Base-by-base conservation (phyloP, 176 grass and related monocot species). In the Phyllostachys edulis region DNA sequence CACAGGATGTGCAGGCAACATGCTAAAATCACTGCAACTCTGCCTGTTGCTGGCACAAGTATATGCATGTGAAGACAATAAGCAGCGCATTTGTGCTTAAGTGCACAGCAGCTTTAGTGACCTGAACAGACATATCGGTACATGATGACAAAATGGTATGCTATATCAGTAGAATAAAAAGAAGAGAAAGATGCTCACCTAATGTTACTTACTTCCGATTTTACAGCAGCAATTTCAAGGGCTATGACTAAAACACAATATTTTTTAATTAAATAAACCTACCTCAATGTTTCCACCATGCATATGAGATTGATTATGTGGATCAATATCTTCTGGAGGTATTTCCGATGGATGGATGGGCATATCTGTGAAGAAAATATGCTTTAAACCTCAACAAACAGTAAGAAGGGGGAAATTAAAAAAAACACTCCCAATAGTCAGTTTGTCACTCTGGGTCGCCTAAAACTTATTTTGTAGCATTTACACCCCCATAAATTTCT, bases 321-420 rank as follows among this genome's bases (percentile, higher is more conserved):
- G 29, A 62, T 44, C 59, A 71, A 68, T 83, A 87, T 69, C 71
- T 67, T 67, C 67, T 39, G 38, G 24, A 69, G 75, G 71, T 57
- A 78, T 59, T 49, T 89, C 81, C 17, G 17, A 51, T 40, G 81
- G 56, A 81, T 78, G 66, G 63, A 62, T 74, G 50, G 76, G 68
- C 12, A 69, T 72, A 68, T 82, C 91, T 92, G 85, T 81, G 57
- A 20, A 78, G 18, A 84, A 80, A 84, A 76, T 61, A 63, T 70
- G 51, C 39, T 50, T 62, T 54, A 81, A 49, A 70, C 27, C 40
- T 89, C 63, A 80, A 75, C 40, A 71, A 44, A 52, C 9, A 55
- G 23, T 69, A 85, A 55, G 38, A 39, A 68, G 57, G 15, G 2
- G 37, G 16, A 68, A 40, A 42, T 5, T 65, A 9, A 15, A 17